Base-by-base conservation (phyloP, 176 grass and related monocot genomes). In the Oryza glumipatula region DNA sequence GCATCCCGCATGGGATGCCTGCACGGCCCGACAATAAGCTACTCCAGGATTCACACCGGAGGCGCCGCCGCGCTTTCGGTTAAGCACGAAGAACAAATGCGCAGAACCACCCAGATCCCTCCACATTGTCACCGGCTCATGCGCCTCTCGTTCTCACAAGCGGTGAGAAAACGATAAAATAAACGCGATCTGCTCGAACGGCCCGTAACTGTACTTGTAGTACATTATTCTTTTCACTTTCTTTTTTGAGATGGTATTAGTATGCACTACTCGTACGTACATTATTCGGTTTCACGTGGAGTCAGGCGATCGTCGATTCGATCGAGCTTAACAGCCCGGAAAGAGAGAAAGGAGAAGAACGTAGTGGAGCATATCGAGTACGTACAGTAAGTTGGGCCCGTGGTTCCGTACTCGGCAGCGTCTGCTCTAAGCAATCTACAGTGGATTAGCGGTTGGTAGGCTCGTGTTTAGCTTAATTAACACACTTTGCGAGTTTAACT, bases 201-300 rank as follows among this genome's bases (percentile, higher is more conserved):
- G 12, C 32, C 56, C 79, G 6, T 70, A 14, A 58, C 17, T 21
- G 54, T 58, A 58, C 51, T 56, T 2, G 49, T 14, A 52, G 44
- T 70, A 13, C 68, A 73, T 47, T 15, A 66, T 43, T 68, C 43
- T 49, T 13, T 49, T 15, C 12, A 3, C 47, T 49, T 49, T 49
- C 3, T 49, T 49, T 14, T 4, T 49, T 14, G 47, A 14, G 47
- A 49, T 49, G 47, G 47, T 49, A 49, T 7, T 39, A 39, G 38
- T 39, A 49, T 49, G 14, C 43, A 44, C 43, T 44, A 10, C 9
- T 10, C 1, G 43, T 44, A 10, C 1, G 9, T 44, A 44, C 70
- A 74, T 47, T 16, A 66, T 30, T 68, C 43, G 9, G 65, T 43
- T 77, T 77, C 74, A 70, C 82, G 47, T 77, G 82, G 64, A 66